phyloP scores from a whole-genome alignment of 129 eudicot genomes.

The Glebionis coronaria region DNA sequence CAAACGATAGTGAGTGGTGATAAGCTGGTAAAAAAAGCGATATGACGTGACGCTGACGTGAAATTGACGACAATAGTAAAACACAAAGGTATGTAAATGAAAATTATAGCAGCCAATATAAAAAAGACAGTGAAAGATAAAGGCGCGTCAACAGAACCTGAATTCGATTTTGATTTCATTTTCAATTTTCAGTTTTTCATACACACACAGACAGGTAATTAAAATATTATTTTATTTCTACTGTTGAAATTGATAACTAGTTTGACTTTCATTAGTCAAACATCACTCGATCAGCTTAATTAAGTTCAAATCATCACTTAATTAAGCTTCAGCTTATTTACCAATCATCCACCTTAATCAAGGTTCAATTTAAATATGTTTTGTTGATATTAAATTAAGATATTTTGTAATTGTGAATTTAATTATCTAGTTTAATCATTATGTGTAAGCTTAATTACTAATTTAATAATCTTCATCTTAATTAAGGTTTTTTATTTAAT shows the following conservation, averaged over 20 bases:
- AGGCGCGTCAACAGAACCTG: constrained; percentile 25
- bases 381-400: no score
- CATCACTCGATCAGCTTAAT: not conserved
- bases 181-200: no score
- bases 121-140: not conserved
- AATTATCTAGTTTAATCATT: no score
- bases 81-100: not conserved
- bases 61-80: no score
- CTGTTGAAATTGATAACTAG: constrained; percentile 21
- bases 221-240: not conserved
- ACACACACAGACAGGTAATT: no score
- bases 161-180: constrained; percentile 24
- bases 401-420: no score
- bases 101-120: not conserved
- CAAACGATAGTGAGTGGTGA: no score
- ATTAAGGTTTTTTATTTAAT: constrained; percentile 5
- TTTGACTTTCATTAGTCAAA: constrained; percentile 22
- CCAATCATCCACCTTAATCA: constrained; percentile 11
- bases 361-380: no score
- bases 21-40: no score
- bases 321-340: constrained; percentile 9
- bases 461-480: not conserved
- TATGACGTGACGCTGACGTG: no score
- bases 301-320: constrained; percentile 9
- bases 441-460: no score